Percentiles rank a stretch among this genome's conserved stretches.
Conservation (phyloP, 768 basidiomycete genomes). For the Termitomyces sp. region DNA sequence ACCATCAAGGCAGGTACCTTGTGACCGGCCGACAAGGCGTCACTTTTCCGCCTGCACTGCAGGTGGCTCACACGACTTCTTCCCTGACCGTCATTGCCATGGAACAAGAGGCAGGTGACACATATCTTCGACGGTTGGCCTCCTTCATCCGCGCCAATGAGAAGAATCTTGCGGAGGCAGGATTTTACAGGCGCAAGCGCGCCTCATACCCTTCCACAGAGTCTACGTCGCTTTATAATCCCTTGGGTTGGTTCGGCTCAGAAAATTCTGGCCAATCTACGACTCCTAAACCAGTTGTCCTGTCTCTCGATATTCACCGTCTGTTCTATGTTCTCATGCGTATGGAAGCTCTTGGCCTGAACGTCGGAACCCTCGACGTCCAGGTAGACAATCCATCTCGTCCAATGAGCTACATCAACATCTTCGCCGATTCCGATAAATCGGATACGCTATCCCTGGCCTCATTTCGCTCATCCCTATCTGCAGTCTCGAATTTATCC, state of each 20-base stretch:
- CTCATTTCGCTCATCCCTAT: conserved; percentile 73
- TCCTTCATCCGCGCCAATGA: conserved; percentile 72
- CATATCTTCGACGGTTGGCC: conserved; percentile 66
- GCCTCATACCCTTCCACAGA: conserved; percentile 26
- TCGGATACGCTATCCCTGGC: conserved; percentile 71
- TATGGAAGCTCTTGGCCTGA: conserved; percentile 73
- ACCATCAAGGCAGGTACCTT: conserved; percentile 5
- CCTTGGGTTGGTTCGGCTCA: conserved; percentile 54
- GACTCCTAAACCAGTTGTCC: conserved; percentile 53
- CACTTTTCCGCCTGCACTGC: conserved; percentile 8
- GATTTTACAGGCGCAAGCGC: conserved; percentile 45
- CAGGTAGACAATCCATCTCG: conserved; percentile 67
- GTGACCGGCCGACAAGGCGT: conserved; percentile 3
- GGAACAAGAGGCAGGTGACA: conserved; percentile 62
- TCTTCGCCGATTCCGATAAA: conserved; percentile 51
- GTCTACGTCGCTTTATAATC: conserved; percentile 47
- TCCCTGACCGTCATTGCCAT: conserved; percentile 17
- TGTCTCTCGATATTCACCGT: conserved; percentile 73
- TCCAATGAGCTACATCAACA: conserved; percentile 69
- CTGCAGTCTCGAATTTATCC: conserved; percentile 70
- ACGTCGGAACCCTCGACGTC: conserved; percentile 78
- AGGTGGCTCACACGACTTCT: conserved; percentile 12
- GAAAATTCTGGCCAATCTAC: conserved; percentile 25
- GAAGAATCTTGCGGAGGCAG: conserved; percentile 63
- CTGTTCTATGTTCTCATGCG: conserved; percentile 88